These are phyloP conservation scores for Pleoardoris graminearum DNA, from an alignment of 2,329 filamentous ascomycete species.

Conservation along the genomic window DNA sequence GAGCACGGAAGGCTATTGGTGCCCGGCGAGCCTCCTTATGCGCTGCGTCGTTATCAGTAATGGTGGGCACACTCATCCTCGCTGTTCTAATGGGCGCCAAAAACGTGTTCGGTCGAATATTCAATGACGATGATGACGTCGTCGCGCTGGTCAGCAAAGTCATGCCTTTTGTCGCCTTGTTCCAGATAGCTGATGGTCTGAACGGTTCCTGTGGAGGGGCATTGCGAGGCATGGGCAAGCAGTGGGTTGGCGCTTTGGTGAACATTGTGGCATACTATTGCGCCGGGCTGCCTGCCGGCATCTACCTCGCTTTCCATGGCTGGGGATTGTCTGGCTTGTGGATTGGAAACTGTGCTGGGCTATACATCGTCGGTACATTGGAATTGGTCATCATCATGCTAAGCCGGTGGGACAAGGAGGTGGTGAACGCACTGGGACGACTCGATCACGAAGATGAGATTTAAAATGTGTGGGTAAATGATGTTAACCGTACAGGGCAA, in stretches of 20 bases:
- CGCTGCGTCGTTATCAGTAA: slow-evolving; percentile 71
- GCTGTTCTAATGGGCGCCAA: slow-evolving; percentile 70
- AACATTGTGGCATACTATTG: slow-evolving; percentile 85
- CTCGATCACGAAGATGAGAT: neutral
- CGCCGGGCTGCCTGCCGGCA: slow-evolving; percentile 77
- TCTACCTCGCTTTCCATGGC: slow-evolving; percentile 82
- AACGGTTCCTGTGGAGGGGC: slow-evolving; percentile 84
- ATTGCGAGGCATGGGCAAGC: slow-evolving; percentile 80
- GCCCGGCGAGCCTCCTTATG: slow-evolving; percentile 74
- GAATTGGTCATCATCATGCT: slow-evolving; percentile 1
- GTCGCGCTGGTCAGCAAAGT: slow-evolving; percentile 73
- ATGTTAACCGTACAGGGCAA: neutral
- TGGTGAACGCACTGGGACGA: neutral
- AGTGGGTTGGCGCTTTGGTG: slow-evolving; percentile 81
- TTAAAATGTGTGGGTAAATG: too few species aligned
- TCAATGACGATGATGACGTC: slow-evolving; percentile 77
- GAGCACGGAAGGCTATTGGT: slow-evolving; percentile 65
- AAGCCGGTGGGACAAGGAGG: slow-evolving; percentile 6
- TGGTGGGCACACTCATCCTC: slow-evolving; percentile 70
- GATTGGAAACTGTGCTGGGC: slow-evolving; percentile 72
- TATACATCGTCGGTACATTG: slow-evolving; percentile 73
- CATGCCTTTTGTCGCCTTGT: slow-evolving; percentile 83
- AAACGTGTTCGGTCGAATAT: slow-evolving; percentile 74
- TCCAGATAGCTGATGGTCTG: slow-evolving; percentile 86
- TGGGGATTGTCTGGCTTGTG: slow-evolving; percentile 82